Conservation (phyloP, 2,329 filamentous ascomycete species). For the Diaporthe caulivora region DNA sequence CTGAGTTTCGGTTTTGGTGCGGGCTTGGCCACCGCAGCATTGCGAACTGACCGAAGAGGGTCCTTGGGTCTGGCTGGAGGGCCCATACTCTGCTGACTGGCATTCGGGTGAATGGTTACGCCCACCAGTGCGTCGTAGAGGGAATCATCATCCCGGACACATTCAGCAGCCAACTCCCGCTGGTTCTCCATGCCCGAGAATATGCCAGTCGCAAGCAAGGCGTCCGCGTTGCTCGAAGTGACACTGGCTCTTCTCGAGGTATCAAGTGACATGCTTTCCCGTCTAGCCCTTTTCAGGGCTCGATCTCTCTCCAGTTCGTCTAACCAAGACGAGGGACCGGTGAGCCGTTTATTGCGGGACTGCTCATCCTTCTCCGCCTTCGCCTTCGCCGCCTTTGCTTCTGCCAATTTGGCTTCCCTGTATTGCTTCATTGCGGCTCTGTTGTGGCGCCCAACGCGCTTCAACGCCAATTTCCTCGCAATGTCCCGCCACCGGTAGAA, state of each 20-base stretch:
- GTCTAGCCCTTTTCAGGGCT: slow-evolving; percentile 46
- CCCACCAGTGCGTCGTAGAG: slow-evolving; percentile 38
- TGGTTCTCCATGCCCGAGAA: slow-evolving; percentile 56
- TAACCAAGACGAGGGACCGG: slow-evolving; percentile 37
- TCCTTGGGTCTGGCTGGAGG: slow-evolving; percentile 39
- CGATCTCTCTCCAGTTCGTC: slow-evolving; percentile 40
- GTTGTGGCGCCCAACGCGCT: slow-evolving; percentile 63
- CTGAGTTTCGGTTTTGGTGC: slow-evolving; percentile 33
- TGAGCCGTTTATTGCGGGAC: slow-evolving; percentile 44
- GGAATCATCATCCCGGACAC: slow-evolving; percentile 50
- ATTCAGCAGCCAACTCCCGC: slow-evolving; percentile 47
- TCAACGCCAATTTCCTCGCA: slow-evolving; percentile 61
- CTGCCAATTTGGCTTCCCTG: slow-evolving; percentile 51
- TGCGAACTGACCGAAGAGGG: slow-evolving; percentile 38
- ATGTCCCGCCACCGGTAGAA: slow-evolving; percentile 68
- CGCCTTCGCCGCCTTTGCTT: slow-evolving; percentile 49
- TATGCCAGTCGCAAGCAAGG: slow-evolving; percentile 57
- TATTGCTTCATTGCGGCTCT: slow-evolving; percentile 64
- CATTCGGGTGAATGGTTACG: slow-evolving; percentile 37
- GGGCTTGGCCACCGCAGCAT: slow-evolving; percentile 34
- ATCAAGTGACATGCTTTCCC: slow-evolving; percentile 43
- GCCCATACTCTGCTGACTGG: slow-evolving; percentile 36
- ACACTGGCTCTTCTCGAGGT: slow-evolving; percentile 48
- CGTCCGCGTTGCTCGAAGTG: slow-evolving; percentile 49
- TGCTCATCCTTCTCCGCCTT: slow-evolving; percentile 53